These are phyloP conservation scores for Candida khao-thaluensis DNA, from an alignment of 805 yeast species.

Conservation along the genomic window DNA sequence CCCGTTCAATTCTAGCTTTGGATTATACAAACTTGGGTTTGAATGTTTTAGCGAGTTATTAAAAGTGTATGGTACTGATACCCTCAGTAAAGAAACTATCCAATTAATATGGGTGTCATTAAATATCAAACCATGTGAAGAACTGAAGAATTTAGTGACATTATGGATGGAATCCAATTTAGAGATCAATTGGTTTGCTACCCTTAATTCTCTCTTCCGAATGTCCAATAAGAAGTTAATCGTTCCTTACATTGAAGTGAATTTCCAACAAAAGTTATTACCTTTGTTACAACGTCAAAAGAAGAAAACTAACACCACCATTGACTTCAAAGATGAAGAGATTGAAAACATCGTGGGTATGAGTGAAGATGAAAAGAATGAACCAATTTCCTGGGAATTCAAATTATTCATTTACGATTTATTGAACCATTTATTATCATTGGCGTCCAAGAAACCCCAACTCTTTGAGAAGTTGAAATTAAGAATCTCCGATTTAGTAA, in stretches of 20 bases:
- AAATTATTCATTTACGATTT: slow-evolving; percentile 48
- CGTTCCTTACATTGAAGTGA: slow-evolving; percentile 36
- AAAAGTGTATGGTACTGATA: slow-evolving; percentile 42
- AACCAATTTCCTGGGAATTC: slow-evolving; percentile 59
- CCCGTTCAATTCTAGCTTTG: slow-evolving; percentile 44
- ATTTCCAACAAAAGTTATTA: slow-evolving; percentile 39
- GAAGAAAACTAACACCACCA: slow-evolving; percentile 23
- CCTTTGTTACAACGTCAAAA: slow-evolving; percentile 44
- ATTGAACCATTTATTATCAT: slow-evolving; percentile 41
- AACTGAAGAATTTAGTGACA: slow-evolving; percentile 45
- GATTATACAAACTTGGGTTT: slow-evolving; percentile 45
- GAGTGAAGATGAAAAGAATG: slow-evolving; percentile 45
- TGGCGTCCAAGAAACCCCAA: slow-evolving; percentile 36
- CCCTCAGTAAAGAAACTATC: slow-evolving; percentile 47
- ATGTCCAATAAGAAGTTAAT: slow-evolving; percentile 44
- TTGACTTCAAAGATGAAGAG: slow-evolving; percentile 42
- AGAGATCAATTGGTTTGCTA: slow-evolving; percentile 56
- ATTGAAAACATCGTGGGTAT: slow-evolving; percentile 40
- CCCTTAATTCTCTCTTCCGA: slow-evolving; percentile 50
- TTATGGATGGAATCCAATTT: slow-evolving; percentile 60
- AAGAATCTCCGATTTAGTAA: slow-evolving; percentile 63
- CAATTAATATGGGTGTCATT: slow-evolving; percentile 60
- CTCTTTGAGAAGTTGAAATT: slow-evolving; percentile 43
- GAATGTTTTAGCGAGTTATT: slow-evolving; percentile 59
- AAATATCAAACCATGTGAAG: slow-evolving; percentile 47